These are phyloP conservation scores for Rhododendron griersonianum DNA, from an alignment of 148 eudicot species.

Conservation along the genomic window DNA sequence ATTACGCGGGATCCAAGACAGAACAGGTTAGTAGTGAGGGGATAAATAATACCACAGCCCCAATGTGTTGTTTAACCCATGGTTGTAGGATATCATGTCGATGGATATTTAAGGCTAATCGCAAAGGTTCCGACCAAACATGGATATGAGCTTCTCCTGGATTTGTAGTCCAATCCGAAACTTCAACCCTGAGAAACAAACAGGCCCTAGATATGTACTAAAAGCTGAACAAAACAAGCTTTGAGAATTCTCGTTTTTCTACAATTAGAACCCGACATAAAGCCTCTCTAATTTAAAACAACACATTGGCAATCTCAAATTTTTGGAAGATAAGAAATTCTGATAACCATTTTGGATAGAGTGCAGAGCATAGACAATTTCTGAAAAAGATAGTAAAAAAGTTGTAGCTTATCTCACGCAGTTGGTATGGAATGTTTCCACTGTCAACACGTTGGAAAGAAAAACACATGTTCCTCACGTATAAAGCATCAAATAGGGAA, in stretches of 20 bases:
- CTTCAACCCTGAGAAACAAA: neutral
- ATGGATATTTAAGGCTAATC: neutral
- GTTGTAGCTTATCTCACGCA: neutral
- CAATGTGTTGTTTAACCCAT: neutral
- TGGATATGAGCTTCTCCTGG: neutral
- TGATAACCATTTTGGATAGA: neutral
- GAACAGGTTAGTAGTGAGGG: neutral
- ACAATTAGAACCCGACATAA: neutral
- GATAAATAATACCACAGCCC: neutral
- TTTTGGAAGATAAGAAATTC: neutral
- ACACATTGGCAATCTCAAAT: neutral
- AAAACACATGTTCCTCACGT: neutral
- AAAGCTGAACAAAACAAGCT: constrained; percentile 2
- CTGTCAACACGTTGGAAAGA: neutral
- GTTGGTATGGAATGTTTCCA: neutral
- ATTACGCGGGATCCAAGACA: too few relatives aligned
- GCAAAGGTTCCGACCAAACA: neutral
- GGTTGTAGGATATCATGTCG: neutral
- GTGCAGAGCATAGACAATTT: neutral
- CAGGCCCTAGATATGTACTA: neutral
- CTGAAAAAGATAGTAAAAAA: neutral
- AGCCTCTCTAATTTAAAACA: neutral
- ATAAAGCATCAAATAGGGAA: neutral
- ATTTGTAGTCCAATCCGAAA: neutral
- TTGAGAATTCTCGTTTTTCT: neutral